Evolutionary conservation across 108 stramenopile species (phyloP).

Genomic region (Epithemia pelagica): DNA sequence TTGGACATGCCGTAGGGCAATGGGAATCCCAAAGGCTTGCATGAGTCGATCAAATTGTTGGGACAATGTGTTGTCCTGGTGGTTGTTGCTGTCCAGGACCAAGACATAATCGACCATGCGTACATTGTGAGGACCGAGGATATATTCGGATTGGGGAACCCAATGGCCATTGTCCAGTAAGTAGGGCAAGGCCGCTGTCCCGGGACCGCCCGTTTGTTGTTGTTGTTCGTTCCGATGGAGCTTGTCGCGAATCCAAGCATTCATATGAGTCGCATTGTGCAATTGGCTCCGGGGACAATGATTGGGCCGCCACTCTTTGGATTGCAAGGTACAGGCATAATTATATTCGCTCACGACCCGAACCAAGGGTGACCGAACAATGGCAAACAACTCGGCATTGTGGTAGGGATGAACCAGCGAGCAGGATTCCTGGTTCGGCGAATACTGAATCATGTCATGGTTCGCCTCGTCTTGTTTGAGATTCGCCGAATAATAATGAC

Average conservation of each 20-base stretch:
- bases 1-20: background rate
- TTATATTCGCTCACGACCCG: conserved; percentile 35
- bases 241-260: conserved; percentile 25
- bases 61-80: background rate
- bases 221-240: background rate
- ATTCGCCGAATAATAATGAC: no score
- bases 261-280: conserved; percentile 23
- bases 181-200: conserved; percentile 4
- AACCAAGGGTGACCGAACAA: conserved; percentile 28
- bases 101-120: conserved; percentile 33
- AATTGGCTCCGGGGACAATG: conserved; percentile 21
- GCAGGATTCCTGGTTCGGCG: background rate
- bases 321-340: conserved; percentile 22
- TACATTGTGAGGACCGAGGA: conserved; percentile 20
- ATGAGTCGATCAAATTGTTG: conserved; percentile 22
- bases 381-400: conserved; percentile 28
- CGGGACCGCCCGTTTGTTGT: background rate
- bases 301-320: conserved; percentile 19
- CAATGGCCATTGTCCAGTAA: conserved; percentile 35
- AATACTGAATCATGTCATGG: conserved; percentile 12
- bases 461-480: no score
- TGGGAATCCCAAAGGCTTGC: conserved; percentile 17
- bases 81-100: conserved; percentile 18
- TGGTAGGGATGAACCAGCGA: conserved; percentile 30
- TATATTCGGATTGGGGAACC: conserved; percentile 31